These are phyloP conservation scores for Rosa hybrid DNA, from an alignment of 331 rosid species.

Conservation along the genomic window DNA sequence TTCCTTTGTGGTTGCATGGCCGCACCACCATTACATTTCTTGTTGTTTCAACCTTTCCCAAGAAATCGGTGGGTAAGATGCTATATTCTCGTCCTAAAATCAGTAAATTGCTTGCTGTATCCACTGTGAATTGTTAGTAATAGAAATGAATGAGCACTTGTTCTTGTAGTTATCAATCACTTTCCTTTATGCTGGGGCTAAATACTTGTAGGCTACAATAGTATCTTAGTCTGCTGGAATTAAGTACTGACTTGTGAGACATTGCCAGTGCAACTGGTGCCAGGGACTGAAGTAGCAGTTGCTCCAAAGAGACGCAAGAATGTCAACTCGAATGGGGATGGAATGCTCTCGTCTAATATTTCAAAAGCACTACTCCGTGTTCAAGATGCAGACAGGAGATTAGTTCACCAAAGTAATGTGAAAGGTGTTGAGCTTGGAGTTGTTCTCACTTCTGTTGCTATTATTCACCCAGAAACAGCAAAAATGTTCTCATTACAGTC, in stretches of 20 bases:
- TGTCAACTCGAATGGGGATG: slow-evolving; percentile 38
- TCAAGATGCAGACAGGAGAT: slow-evolving; percentile 63
- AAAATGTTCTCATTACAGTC: slow-evolving; percentile 51
- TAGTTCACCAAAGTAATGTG: slow-evolving; percentile 41
- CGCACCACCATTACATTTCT: slow-evolving; percentile 66
- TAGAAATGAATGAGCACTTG: not conserved
- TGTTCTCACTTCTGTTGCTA: slow-evolving; percentile 77
- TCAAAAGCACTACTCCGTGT: slow-evolving; percentile 71
- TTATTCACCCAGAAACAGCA: slow-evolving; percentile 89
- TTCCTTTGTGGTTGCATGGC: slow-evolving; percentile 93
- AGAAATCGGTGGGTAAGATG: slow-evolving; percentile 93
- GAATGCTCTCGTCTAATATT: slow-evolving; percentile 30
- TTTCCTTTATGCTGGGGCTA: not conserved
- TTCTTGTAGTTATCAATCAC: not conserved
- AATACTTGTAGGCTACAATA: not conserved
- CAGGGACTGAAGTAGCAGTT: slow-evolving; percentile 84
- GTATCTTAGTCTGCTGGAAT: slow-evolving; percentile 19
- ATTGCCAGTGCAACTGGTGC: slow-evolving; percentile 81
- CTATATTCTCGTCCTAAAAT: not conserved
- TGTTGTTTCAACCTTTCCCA: slow-evolving; percentile 73
- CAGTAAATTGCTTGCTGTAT: not conserved
- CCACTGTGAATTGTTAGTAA: not conserved
- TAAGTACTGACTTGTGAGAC: slow-evolving; percentile 34
- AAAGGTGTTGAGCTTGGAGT: slow-evolving; percentile 59
- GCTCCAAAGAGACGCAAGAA: slow-evolving; percentile 79